These are phyloP conservation scores for Chondrostereum purpureum DNA, from an alignment of 1,284 basidiomycete species.

Conservation along the genomic window DNA sequence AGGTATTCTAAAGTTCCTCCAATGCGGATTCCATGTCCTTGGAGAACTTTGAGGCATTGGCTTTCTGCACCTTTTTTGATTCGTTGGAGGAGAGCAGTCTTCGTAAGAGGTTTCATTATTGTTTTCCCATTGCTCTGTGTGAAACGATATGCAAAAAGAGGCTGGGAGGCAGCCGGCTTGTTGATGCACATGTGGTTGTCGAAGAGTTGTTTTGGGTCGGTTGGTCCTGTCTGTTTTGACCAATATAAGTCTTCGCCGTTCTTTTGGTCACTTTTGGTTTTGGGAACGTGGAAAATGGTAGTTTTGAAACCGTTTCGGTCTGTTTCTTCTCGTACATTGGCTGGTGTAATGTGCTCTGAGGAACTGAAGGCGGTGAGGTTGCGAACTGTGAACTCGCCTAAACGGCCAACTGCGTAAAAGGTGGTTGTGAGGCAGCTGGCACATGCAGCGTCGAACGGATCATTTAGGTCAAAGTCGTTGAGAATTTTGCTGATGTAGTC, in stretches of 20 bases:
- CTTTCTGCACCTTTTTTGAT: background rate
- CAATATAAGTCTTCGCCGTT: background rate
- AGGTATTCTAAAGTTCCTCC: slow-evolving; percentile 22
- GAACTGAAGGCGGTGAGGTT: background rate
- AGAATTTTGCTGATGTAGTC: too few species aligned
- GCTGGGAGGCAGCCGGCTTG: background rate
- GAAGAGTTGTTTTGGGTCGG: background rate
- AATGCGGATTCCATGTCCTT: background rate
- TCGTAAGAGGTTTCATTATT: too few species aligned
- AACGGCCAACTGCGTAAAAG: background rate
- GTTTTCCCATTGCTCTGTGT: too few species aligned
- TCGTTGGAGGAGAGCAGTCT: background rate
- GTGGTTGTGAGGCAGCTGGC: background rate
- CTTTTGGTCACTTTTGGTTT: background rate
- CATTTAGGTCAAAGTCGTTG: too few species aligned
- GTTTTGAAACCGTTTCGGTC: background rate
- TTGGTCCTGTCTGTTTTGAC: background rate
- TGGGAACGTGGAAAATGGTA: background rate
- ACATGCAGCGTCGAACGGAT: too few species aligned
- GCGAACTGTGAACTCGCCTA: background rate
- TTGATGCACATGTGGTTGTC: background rate
- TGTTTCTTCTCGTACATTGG: background rate
- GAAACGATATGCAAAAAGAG: background rate
- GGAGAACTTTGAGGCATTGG: background rate
- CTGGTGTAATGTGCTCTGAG: background rate